A percentile compares a stretch with the other conserved stretches of the same genome.
phyloP scores from a whole-genome alignment of 345 rosid genomes.

The Pugionium cornutum region DNA sequence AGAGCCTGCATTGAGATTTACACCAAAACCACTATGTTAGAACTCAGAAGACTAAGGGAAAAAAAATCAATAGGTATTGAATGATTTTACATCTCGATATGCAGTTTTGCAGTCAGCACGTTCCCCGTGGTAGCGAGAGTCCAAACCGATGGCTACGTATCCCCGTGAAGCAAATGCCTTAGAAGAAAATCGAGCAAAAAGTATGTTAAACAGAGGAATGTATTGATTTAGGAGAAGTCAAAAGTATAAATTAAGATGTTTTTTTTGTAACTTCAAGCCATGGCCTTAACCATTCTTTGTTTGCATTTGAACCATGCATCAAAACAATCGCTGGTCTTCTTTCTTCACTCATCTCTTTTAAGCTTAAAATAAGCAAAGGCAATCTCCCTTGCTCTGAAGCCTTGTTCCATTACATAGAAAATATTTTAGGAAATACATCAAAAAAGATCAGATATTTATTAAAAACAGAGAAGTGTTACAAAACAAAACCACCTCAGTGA shows the following conservation, averaged over 20 bases:
- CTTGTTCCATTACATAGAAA: conserved; percentile 38
- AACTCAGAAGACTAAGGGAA: conserved; percentile 5
- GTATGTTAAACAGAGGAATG: not conserved
- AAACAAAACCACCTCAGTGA: conserved; percentile 59
- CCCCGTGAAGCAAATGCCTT: conserved; percentile 92
- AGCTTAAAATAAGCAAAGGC: conserved; percentile 67
- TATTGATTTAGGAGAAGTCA: not conserved
- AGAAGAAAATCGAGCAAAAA: not conserved
- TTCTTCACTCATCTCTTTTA: conserved; percentile 45
- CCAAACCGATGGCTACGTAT: conserved; percentile 73
- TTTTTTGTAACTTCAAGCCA: conserved; percentile 65
- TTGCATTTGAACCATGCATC: conserved; percentile 72
- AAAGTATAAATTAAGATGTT: not conserved
- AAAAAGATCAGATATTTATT: not conserved
- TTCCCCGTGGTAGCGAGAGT: conserved; percentile 95
- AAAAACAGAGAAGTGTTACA: not conserved
- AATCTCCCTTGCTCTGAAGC: conserved; percentile 71
- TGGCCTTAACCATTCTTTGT: conserved; percentile 88
- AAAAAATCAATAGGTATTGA: not conserved
- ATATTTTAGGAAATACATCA: not conserved
- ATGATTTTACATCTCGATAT: conserved; percentile 56
- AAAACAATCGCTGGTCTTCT: conserved; percentile 80
- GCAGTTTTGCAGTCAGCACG: conserved; percentile 65
- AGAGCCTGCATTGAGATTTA: conserved; percentile 61
- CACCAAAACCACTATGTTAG: conserved; percentile 8